Conservation (phyloP, 1,284 basidiomycete species). For the Cryptococcus sp. region DNA sequence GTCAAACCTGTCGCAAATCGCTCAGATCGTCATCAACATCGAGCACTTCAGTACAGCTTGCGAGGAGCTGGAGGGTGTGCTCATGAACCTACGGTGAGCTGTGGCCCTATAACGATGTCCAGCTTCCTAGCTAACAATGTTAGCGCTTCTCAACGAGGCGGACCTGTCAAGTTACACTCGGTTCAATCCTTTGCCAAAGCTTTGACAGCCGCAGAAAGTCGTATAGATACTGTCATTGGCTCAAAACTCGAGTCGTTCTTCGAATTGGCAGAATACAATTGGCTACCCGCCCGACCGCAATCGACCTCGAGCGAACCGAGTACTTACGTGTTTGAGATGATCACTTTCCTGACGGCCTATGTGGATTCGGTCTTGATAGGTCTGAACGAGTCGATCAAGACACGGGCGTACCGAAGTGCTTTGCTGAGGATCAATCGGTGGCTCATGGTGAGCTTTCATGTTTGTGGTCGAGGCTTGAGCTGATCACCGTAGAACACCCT, state of each 20-base stretch:
- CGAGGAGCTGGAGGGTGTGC: conserved; percentile 75
- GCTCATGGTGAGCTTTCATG: conserved; percentile 59
- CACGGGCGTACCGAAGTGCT: conserved; percentile 80
- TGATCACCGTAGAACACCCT: conserved; percentile 31
- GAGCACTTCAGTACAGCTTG: conserved; percentile 89
- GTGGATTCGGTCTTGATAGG: conserved; percentile 88
- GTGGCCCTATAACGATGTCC: background rate
- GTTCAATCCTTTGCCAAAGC: conserved; percentile 59
- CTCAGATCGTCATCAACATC: conserved; percentile 88
- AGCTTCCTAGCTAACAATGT: background rate
- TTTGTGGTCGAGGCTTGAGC: background rate
- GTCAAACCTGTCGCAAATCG: conserved; percentile 84
- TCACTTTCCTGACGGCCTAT: conserved; percentile 94
- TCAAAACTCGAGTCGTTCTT: conserved; percentile 97
- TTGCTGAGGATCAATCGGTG: conserved; percentile 78
- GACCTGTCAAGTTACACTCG: conserved; percentile 54
- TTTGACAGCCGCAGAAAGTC: conserved; percentile 64
- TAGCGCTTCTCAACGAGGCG: conserved; percentile 76
- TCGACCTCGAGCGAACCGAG: conserved; percentile 65
- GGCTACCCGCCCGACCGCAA: conserved; percentile 59
- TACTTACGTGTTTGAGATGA: conserved; percentile 84
- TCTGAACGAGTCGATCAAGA: conserved; percentile 67
- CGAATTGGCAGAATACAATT: conserved; percentile 89
- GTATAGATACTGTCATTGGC: conserved; percentile 77
- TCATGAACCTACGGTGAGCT: conserved; percentile 65